Evolutionary conservation across 768 basidiomycete genomes (phyloP), one percentile per base, ranked within the genome.

Genomic region (Termitomyces sp.): DNA sequence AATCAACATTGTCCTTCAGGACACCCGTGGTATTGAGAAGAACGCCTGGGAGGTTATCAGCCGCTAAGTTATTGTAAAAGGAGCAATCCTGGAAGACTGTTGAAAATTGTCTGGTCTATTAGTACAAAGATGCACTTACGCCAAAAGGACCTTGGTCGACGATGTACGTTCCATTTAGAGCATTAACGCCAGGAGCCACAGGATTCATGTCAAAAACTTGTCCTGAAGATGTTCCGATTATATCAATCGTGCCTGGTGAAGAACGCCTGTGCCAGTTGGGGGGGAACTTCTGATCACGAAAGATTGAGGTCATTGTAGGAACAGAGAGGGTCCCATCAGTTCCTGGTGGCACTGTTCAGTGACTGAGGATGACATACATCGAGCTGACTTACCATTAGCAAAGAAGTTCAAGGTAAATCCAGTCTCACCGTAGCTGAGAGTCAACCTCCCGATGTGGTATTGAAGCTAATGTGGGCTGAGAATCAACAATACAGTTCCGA

Each of bases 331-430:
- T 57, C 20, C 55, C 58, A 48, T 62, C 58, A 22, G 62, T 62
- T 36, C 62, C 62, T 62, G 27, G 10, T 40, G 6, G 3, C 1
- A 40, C 39, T 34, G 13, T 18, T 44, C 13, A 49, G 18, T 47
- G 34, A 39, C n/a, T 47, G 4, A 5, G 4, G 22, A 43, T 9
- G 8, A 33, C 12, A 32, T 22, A 13, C 12, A 22, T 24, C 26
- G 16, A 43, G 14, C 16, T 5, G 30, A 37, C 54, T 53, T 34
- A 57, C 61, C 61, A 44, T 62, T 62, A 1, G 61, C 61, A 59
- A 62, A 62, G 37, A 62, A 62, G 24, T 62, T 62, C 43, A 62
- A 27, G 24, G 55, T 50, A 43, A 62, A 62, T n/a, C 55, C 54
- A 40, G 58, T 56, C 39, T 62, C 61, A 5, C 61, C 61, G 30